phyloP scores from a whole-genome alignment of 768 basidiomycete species.

The Fomitopsis pulvina region DNA sequence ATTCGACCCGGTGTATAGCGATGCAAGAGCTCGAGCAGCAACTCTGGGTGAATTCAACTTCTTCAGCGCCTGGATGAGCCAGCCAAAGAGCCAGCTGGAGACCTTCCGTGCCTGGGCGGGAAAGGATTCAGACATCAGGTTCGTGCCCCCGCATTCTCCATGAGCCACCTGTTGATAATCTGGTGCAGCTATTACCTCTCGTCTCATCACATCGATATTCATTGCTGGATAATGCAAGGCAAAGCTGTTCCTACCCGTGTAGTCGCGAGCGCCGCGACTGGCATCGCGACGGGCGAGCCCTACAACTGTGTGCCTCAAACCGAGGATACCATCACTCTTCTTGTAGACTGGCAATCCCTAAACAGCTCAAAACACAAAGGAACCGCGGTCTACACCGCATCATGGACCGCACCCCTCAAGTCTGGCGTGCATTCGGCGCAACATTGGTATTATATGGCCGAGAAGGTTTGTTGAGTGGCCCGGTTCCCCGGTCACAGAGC shows the following conservation, averaged over 20 bases:
- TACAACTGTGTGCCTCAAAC: conserved; percentile 83
- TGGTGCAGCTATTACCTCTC: conserved; percentile 81
- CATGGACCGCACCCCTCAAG: conserved; percentile 90
- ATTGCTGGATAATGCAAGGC: conserved; percentile 79
- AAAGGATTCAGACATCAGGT: conserved; percentile 90
- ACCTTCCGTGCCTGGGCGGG: conserved; percentile 96
- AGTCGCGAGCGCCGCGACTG: conserved; percentile 84
- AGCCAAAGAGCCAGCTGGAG: conserved; percentile 90
- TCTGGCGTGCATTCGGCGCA: conserved; percentile 88
- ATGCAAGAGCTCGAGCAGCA: conserved; percentile 73
- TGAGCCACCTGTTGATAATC: neutral
- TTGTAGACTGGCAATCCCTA: conserved; percentile 90
- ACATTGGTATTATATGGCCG: conserved; percentile 93
- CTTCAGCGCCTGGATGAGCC: conserved; percentile 97
- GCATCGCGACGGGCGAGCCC: conserved; percentile 85
- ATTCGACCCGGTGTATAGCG: conserved; percentile 89
- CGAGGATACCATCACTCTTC: conserved; percentile 91
- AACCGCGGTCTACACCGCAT: conserved; percentile 88
- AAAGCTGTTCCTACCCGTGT: conserved; percentile 77
- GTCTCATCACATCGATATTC: conserved; percentile 90
- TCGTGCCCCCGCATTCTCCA: neutral
- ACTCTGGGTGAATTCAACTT: conserved; percentile 89
- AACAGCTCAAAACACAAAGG: conserved; percentile 71
- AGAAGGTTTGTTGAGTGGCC: conserved; percentile 49
- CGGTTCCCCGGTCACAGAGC: neutral